Evolutionary conservation across 345 rosid species (phyloP).

Genomic region (Clarkia xantiana): DNA sequence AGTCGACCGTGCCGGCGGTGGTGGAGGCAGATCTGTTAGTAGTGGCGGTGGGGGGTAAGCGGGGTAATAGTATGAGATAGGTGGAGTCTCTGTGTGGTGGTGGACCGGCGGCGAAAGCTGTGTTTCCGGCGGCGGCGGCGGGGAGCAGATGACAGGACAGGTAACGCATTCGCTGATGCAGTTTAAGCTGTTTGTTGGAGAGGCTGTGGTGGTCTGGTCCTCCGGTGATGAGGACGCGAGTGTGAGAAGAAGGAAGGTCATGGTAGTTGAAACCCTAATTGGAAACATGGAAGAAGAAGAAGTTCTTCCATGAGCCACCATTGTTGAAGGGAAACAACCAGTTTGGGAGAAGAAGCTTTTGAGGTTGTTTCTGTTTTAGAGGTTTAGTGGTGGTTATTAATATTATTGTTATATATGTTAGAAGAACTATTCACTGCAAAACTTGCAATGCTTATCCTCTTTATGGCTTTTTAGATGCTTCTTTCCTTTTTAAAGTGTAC

Average conservation of each 20-base stretch:
- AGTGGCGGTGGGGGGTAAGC: constrained; percentile 12
- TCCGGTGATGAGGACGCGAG: not conserved
- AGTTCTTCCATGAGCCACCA: no score
- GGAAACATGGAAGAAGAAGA: not conserved
- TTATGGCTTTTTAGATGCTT: not conserved
- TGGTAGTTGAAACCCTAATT: not conserved
- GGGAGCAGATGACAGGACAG: constrained; percentile 27
- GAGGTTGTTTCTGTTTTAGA: not conserved
- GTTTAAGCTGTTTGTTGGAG: constrained; percentile 8
- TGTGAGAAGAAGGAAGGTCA: not conserved
- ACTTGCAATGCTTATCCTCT: not conserved
- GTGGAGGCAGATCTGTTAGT: constrained; percentile 12
- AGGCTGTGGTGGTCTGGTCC: not conserved
- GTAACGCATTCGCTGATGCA: constrained; percentile 30
- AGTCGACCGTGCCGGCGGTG: constrained; percentile 9
- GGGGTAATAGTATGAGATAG: constrained; percentile 13
- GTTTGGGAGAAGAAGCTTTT: not conserved
- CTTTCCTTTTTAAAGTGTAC: not conserved
- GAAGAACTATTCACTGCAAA: not conserved
- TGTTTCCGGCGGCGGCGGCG: constrained; percentile 13
- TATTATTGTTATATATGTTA: not conserved
- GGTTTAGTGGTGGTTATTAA: not conserved
- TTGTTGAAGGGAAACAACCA: not conserved
- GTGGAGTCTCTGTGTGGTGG: constrained; percentile 16
- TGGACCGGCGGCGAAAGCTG: constrained; percentile 10